phyloP scores from a whole-genome alignment of 1,139 yeast genomes.

The Candida glucosophila region DNA sequence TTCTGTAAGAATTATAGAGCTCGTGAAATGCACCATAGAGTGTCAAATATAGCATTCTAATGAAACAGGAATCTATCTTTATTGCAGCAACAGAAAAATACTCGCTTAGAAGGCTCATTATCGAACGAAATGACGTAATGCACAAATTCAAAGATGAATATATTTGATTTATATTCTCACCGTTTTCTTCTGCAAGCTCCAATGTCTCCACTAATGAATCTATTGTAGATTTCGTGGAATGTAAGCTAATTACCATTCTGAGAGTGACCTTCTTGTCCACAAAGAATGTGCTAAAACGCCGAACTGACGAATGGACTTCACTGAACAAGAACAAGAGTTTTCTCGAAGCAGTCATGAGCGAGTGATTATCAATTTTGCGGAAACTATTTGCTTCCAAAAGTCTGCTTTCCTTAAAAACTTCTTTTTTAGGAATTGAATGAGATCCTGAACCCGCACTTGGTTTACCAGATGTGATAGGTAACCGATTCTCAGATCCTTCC shows the following conservation, averaged over 20 bases:
- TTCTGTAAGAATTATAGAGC: constrained; percentile 61
- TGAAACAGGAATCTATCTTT: constrained; percentile 57
- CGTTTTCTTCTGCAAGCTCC: constrained; percentile 46
- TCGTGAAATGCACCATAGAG: constrained; percentile 71
- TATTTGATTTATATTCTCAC: constrained; percentile 22
- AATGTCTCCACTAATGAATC: constrained; percentile 52
- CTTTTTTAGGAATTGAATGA: not conserved
- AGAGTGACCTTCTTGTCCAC: constrained; percentile 53
- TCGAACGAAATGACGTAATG: constrained; percentile 41
- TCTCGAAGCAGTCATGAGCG: constrained; percentile 43
- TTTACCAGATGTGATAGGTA: not conserved
- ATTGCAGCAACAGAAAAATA: constrained; percentile 40
- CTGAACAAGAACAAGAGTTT: constrained; percentile 54
- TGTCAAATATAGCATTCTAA: constrained; percentile 66
- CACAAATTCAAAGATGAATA: constrained; percentile 23
- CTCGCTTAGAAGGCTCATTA: constrained; percentile 40
- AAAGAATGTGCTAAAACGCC: constrained; percentile 61
- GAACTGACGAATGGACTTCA: constrained; percentile 61
- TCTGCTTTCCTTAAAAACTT: too few species aligned
- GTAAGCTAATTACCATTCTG: constrained; percentile 47
- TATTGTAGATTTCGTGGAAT: constrained; percentile 49
- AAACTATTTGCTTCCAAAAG: too few species aligned
- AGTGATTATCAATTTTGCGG: constrained; percentile 10
- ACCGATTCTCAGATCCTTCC: not conserved
- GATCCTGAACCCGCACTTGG: not conserved